Percentiles rank a stretch among this genome's conserved stretches.
phyloP scores from a whole-genome alignment of 140 eudicot genomes.

The Erigeron philadelphicus region DNA sequence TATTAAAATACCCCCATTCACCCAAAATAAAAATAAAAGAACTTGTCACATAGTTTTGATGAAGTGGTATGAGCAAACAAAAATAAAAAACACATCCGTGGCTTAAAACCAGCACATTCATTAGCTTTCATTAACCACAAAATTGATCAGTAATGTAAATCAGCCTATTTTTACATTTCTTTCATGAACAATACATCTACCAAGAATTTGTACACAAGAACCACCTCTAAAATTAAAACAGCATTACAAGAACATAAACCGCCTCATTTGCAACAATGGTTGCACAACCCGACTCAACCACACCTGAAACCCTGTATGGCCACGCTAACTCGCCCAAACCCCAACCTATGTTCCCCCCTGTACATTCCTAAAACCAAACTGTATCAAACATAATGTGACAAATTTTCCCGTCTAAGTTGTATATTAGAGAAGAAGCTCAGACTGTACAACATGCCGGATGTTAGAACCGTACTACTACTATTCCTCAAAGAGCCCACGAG shows the following conservation, averaged over 20 bases:
- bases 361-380: conserved; percentile 17
- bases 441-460: conserved; percentile 30
- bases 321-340: not conserved
- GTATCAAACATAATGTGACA: not conserved
- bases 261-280: conserved; percentile 17
- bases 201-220: conserved; percentile 23
- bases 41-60: too few relatives aligned
- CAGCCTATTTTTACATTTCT: conserved; percentile 28
- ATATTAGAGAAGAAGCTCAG: conserved; percentile 24
- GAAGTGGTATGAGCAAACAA: not conserved
- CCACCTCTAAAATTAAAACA: conserved; percentile 10
- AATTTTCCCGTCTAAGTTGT: conserved; percentile 1
- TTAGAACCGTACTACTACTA: conserved; percentile 30
- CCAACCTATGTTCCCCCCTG: conserved; percentile 20
- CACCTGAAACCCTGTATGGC: not conserved
- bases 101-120: conserved; percentile 1
- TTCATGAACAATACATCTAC: conserved; percentile 11
- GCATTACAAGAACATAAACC: conserved; percentile 13
- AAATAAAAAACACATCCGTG: not conserved
- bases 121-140: conserved; percentile 25
- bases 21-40: too few relatives aligned
- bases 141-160: conserved; percentile 5
- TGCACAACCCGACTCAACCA: not conserved
- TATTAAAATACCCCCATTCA: too few relatives aligned
- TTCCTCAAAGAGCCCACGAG: not conserved